A percentile compares a stretch with the other conserved stretches of the same genome.
phyloP scores from a whole-genome alignment of 2,329 filamentous ascomycete genomes.

The Berkeleyomyces basicola region DNA sequence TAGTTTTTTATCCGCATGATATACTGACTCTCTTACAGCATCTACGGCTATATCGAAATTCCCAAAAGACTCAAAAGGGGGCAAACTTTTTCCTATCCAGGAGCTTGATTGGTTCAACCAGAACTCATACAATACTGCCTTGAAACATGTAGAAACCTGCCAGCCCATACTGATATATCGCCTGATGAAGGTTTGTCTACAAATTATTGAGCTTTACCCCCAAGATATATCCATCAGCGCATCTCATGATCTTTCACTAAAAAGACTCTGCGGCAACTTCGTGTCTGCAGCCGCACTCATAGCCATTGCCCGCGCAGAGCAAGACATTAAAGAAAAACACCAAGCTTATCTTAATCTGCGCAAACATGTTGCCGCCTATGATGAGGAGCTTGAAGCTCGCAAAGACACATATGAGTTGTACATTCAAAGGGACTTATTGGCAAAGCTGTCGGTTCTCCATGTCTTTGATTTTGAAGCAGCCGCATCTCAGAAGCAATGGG shows the following conservation, averaged over 20 bases:
- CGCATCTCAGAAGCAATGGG: conserved; percentile 49
- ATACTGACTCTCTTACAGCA: conserved; percentile 19
- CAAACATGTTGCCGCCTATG: conserved; percentile 43
- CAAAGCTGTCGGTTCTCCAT: conserved; percentile 49
- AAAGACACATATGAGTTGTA: conserved; percentile 6
- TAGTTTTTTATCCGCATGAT: neutral
- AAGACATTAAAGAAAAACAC: conserved; percentile 32
- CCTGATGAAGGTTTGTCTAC: conserved; percentile 38
- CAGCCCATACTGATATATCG: conserved; percentile 35
- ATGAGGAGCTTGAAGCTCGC: conserved; percentile 18
- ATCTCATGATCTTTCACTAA: conserved; percentile 35
- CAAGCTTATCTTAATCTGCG: conserved; percentile 47
- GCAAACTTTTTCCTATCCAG: conserved; percentile 37
- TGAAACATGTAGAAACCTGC: conserved; percentile 43
- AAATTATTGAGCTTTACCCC: conserved; percentile 36
- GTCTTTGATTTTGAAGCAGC: conserved; percentile 69
- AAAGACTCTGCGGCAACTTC: conserved; percentile 55
- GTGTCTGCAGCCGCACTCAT: conserved; percentile 37
- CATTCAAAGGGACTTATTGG: conserved; percentile 31
- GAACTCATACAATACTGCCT: conserved; percentile 62
- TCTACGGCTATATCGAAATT: conserved; percentile 26
- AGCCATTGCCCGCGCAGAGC: conserved; percentile 33
- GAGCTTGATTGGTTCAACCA: conserved; percentile 77
- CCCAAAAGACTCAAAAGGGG: conserved; percentile 24
- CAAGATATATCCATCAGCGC: conserved; percentile 26